Conservation (phyloP, 179 eudicot genomes). For the Camellia oleifera region DNA sequence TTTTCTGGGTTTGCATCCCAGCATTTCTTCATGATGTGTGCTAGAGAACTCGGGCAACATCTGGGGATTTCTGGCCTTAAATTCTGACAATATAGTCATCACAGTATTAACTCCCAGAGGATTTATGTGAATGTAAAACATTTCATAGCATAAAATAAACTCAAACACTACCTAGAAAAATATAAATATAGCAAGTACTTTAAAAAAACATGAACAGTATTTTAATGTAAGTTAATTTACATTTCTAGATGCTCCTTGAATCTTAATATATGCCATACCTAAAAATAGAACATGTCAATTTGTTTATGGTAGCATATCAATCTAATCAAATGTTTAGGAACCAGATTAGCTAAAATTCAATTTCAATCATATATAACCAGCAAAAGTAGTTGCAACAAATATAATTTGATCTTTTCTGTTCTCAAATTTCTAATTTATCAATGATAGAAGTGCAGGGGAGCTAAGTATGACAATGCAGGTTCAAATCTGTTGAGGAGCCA, state of each 20-base stretch:
- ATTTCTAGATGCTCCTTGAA: not conserved
- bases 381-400: not conserved
- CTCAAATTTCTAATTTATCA: not conserved
- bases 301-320: too few relatives aligned
- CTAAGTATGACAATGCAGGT: not conserved
- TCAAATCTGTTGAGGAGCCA: not conserved
- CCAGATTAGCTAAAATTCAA: too few relatives aligned
- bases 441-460: not conserved
- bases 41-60: conserved; percentile 66
- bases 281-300: too few relatives aligned
- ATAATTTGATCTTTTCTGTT: not conserved
- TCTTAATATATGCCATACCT: not conserved
- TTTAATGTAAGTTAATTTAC: too few relatives aligned
- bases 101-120: conserved; percentile 2
- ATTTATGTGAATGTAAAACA: not conserved
- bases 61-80: conserved; percentile 65
- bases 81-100: conserved; percentile 34
- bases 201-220: not conserved
- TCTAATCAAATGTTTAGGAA: too few relatives aligned
- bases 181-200: not conserved
- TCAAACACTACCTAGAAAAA: not conserved
- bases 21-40: conserved; percentile 63
- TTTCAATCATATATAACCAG: not conserved
- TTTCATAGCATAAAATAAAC: not conserved
- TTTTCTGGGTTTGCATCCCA: conserved; percentile 68